phyloP scores from a whole-genome alignment of 208 protist genomes.

The Leishmania mexicana region DNA sequence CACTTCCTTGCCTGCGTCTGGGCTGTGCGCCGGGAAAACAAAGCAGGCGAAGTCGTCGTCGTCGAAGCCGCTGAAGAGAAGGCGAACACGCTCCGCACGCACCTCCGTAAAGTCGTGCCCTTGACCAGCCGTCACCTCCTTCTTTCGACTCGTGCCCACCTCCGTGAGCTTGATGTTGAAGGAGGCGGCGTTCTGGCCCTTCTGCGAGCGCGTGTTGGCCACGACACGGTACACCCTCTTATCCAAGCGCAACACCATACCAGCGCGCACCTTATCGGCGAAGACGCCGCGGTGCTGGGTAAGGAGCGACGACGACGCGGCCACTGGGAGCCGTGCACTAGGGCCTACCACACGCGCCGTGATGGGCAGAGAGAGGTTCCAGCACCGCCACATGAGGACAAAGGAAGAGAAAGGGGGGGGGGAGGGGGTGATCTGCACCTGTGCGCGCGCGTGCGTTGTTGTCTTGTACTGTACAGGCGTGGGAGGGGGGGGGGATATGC shows the following conservation, averaged over 20 bases:
- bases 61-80: constrained; percentile 92
- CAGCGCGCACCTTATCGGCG: constrained; percentile 84
- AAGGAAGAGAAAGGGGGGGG: background rate
- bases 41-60: constrained; percentile 91
- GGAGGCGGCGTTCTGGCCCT: constrained; percentile 89
- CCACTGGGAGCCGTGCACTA: background rate
- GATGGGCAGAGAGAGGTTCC: constrained; percentile 9
- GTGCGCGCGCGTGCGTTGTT: background rate
- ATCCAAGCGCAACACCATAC: constrained; percentile 86
- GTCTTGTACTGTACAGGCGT: background rate
- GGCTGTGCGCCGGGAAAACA: constrained; percentile 84
- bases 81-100: constrained; percentile 72
- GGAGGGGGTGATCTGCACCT: background rate
- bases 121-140: constrained; percentile 84
- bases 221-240: constrained; percentile 79
- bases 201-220: constrained; percentile 86
- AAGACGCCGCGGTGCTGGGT: constrained; percentile 63
- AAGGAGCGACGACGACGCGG: constrained; percentile 13
- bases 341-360: background rate
- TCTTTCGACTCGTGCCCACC: constrained; percentile 76
- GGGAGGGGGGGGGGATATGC: background rate
- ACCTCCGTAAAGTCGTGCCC: constrained; percentile 88
- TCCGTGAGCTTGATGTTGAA: constrained; percentile 89
- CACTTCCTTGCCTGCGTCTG: constrained; percentile 79
- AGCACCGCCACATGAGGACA: constrained; percentile 19